phyloP scores from a whole-genome alignment of 208 protist genomes.

The Trypanosoma rangeli region DNA sequence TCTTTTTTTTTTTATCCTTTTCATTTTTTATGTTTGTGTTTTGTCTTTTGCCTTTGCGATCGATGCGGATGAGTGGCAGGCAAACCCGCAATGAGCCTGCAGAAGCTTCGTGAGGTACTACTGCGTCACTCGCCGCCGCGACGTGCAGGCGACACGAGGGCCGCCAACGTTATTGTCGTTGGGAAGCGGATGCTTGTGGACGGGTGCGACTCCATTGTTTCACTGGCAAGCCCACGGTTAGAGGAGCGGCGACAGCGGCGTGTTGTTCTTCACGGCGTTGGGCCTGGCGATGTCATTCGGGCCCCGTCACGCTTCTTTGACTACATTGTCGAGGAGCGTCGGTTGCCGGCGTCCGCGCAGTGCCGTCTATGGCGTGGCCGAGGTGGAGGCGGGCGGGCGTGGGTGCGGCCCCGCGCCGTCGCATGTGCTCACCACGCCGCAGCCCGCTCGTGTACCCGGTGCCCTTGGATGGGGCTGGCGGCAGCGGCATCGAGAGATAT shows the following conservation, averaged over 20 bases:
- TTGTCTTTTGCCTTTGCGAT: neutral
- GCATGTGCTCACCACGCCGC: constrained; percentile 36
- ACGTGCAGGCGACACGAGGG: neutral
- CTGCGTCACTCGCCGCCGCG: neutral
- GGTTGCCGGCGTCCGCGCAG: constrained; percentile 17
- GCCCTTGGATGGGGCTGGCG: constrained; percentile 70
- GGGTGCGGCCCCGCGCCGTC: constrained; percentile 21
- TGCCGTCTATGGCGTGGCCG: constrained; percentile 31
- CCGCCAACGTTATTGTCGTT: constrained; percentile 29
- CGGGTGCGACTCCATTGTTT: constrained; percentile 43
- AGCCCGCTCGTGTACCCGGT: constrained; percentile 38
- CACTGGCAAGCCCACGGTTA: constrained; percentile 3
- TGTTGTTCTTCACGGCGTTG: constrained; percentile 31
- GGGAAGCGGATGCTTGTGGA: constrained; percentile 38
- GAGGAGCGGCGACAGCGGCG: constrained; percentile 19
- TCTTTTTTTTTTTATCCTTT: constrained; percentile 8
- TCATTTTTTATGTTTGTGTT: constrained; percentile 12
- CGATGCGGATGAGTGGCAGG: neutral
- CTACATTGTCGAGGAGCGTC: constrained; percentile 13
- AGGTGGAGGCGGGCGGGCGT: neutral
- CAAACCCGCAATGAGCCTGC: constrained; percentile 21
- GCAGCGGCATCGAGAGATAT: constrained; percentile 30
- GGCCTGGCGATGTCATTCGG: constrained; percentile 26
- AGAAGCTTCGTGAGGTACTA: constrained; percentile 13
- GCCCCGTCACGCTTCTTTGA: constrained; percentile 27